Conservation (phyloP, 2,329 filamentous ascomycete species). For the Monosporascus sp. region DNA sequence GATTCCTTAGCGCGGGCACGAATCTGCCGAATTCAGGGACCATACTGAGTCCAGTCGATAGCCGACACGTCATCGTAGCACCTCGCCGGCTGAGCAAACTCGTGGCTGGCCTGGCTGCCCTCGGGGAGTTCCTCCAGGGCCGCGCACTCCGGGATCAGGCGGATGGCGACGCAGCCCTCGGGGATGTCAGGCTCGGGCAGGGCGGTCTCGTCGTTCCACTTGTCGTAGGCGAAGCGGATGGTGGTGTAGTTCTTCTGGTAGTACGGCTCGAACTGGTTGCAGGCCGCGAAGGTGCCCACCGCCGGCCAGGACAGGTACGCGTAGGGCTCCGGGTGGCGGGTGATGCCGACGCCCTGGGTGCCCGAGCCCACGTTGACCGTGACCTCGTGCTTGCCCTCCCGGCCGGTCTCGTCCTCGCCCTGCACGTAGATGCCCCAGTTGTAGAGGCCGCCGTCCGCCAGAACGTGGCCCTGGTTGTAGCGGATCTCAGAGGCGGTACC, state of each 20-base stretch:
- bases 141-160: constrained; percentile 38
- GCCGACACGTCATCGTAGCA: constrained; percentile 36
- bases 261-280: constrained; percentile 36
- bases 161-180: constrained; percentile 35
- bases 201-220: constrained; percentile 7
- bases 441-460: constrained; percentile 35
- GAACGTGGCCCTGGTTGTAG: constrained; percentile 25
- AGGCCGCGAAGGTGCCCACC: constrained; percentile 34
- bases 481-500: constrained; percentile 30
- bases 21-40: too few species aligned
- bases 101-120: constrained; percentile 32
- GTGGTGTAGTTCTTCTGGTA: constrained; percentile 33
- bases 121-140: constrained; percentile 29
- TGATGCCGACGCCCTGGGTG: constrained; percentile 29
- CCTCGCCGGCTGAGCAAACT: constrained; percentile 29
- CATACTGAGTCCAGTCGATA: constrained; percentile 32
- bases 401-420: constrained; percentile 12
- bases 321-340: constrained; percentile 29
- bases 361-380: constrained; percentile 32
- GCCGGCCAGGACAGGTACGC: constrained; percentile 21
- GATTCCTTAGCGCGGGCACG: too few species aligned
- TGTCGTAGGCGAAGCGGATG: constrained; percentile 31
- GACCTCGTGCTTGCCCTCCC: constrained; percentile 20
- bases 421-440: constrained; percentile 32
- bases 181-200: constrained; percentile 23